phyloP scores from a whole-genome alignment of 2,329 filamentous ascomycete genomes.

The Immersiporthe knoxdaviesiana region DNA sequence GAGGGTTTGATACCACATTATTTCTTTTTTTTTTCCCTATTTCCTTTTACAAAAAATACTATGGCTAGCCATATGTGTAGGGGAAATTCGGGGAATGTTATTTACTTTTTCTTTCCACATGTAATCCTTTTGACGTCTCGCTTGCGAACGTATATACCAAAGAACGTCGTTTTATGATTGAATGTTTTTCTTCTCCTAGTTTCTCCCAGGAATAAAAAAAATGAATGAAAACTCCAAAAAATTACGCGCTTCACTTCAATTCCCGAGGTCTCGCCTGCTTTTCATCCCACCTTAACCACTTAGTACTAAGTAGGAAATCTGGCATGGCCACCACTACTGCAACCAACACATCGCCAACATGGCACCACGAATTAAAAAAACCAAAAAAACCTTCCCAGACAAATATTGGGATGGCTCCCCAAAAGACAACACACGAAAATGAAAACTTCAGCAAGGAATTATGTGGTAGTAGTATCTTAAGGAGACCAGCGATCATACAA shows the following conservation, averaged over 20 bases:
- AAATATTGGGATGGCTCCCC: neutral
- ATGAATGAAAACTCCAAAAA: too few relatives aligned
- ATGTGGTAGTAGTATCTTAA: neutral
- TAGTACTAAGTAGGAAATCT: neutral
- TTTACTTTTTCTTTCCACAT: neutral
- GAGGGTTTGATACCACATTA: constrained; percentile 1
- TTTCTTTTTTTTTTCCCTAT: neutral
- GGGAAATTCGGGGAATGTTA: neutral
- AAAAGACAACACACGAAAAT: too few relatives aligned
- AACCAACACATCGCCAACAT: neutral
- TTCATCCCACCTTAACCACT: neutral
- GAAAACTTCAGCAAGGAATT: too few relatives aligned
- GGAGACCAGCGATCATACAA: constrained; percentile 4
- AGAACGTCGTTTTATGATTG: neutral
- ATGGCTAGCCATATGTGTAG: neutral
- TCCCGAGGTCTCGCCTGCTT: neutral
- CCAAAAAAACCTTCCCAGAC: neutral
- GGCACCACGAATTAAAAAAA: neutral
- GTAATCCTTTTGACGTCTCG: neutral
- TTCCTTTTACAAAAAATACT: neutral
- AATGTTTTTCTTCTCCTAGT: neutral
- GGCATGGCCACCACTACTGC: neutral
- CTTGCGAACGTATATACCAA: constrained; percentile 3
- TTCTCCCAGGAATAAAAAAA: too few relatives aligned
- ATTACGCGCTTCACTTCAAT: too few relatives aligned